Conservation (phyloP, 306 rosid species). For the Medicago ruthenica region DNA sequence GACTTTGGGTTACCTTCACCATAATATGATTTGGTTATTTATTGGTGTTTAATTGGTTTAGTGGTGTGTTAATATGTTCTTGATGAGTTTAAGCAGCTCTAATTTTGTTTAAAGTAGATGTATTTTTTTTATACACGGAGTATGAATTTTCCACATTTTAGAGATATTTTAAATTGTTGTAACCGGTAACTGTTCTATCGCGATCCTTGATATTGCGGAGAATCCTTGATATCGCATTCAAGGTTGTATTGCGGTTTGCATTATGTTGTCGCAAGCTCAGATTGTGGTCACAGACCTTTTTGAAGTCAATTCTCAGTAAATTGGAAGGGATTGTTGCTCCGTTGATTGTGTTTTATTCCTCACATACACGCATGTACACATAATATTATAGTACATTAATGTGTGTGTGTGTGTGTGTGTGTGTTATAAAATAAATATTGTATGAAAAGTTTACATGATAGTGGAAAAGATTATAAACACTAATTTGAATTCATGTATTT, state of each 20-base stretch:
- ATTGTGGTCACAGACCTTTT: neutral
- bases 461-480: neutral
- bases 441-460: neutral
- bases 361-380: neutral
- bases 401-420: too few relatives aligned
- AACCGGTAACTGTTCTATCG: too few relatives aligned
- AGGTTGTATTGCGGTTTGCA: neutral
- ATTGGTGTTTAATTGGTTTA: conserved; percentile 27
- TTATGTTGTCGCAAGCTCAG: neutral
- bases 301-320: conserved; percentile 20
- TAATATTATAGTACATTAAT: too few relatives aligned
- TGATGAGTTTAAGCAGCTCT: neutral
- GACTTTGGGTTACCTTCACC: too few relatives aligned
- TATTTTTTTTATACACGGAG: neutral
- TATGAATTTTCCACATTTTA: neutral
- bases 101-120: neutral
- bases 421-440: too few relatives aligned
- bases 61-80: neutral
- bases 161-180: too few relatives aligned
- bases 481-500: neutral
- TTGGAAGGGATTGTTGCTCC: conserved; percentile 9
- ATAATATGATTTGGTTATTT: neutral
- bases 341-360: neutral
- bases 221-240: neutral
- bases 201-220: neutral